Percentiles rank a stretch among this genome's conserved stretches.
Conservation (phyloP, 208 protist species). For the Zelonia costaricensis region DNA sequence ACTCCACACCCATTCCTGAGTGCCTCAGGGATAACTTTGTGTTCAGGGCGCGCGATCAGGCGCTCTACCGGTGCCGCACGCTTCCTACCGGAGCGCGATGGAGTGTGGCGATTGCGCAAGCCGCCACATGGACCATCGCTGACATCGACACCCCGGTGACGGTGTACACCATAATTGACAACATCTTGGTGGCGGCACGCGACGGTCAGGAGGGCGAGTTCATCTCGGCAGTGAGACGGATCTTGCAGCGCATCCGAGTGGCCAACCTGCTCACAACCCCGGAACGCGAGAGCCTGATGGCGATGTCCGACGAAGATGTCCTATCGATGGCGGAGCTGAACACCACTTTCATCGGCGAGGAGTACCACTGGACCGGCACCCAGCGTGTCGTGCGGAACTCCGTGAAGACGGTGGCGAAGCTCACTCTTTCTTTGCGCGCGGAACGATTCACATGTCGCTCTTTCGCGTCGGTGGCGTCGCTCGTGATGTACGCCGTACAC, state of each 20-base stretch:
- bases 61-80: slow-evolving; percentile 11
- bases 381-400: slow-evolving; percentile 26
- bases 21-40: slow-evolving; percentile 19
- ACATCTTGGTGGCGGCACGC: slow-evolving; percentile 20
- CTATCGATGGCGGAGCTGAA: slow-evolving; percentile 1
- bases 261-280: slow-evolving; percentile 26
- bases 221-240: slow-evolving; percentile 8
- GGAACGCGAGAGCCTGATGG: slow-evolving; percentile 12
- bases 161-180: slow-evolving; percentile 27
- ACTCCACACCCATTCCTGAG: slow-evolving; percentile 25
- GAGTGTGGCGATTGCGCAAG: slow-evolving; percentile 28
- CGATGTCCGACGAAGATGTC: slow-evolving; percentile 6
- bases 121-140: slow-evolving; percentile 25
- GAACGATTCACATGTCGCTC: slow-evolving; percentile 1
- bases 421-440: slow-evolving; percentile 4
- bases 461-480: slow-evolving; percentile 7
- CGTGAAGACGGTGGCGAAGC: slow-evolving; percentile 28
- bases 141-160: slow-evolving; percentile 24
- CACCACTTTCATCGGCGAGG: slow-evolving; percentile 19
- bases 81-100: slow-evolving; percentile 32
- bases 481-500: slow-evolving; percentile 15
- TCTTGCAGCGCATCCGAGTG: slow-evolving; percentile 13
- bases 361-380: slow-evolving; percentile 17
- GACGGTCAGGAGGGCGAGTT: slow-evolving; percentile 15
- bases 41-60: slow-evolving; percentile 6